Base-by-base conservation (phyloP, 225 moss, liverwort and hornwort species). In the Polytrichum commune region DNA sequence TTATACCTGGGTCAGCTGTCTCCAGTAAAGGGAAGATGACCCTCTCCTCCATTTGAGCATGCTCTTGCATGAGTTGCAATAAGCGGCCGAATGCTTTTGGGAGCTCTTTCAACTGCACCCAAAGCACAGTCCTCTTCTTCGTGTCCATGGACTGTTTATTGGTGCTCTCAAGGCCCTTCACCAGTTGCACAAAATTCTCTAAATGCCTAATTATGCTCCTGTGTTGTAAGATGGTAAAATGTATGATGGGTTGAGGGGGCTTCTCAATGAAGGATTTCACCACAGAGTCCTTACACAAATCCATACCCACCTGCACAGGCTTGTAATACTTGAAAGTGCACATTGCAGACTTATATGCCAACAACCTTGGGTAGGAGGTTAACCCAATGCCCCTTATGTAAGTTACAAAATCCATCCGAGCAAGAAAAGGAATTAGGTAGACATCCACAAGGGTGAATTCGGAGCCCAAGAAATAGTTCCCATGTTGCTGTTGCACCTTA, bases 11-110 rank as follows among this genome's bases (percentile, higher is more conserved):
- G 65, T 89, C 82, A 58, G 79, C 75, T 6, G 83, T 72, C 73
- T 97, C 96, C 8, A 97, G 82, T 0, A 84, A 88, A 19, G 96
- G 93, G 60, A 97, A 97, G 56, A 94, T 79, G 25, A 97, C 83
- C 71, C 92, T 78, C 71, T 97, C 96, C 76, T 97, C 96, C 96
- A 97, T 97, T 78, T 90, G 96, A 5, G 96, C 96, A 69, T 97
- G 96, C 72, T 97, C 96, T 79, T 85, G 93, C 88, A 97, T 76
- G 19, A 97, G 23, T 29, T 97, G 91, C 54, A 97, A 79, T 54
- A 97, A 75, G 22, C 79, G 82, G 22, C 85, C 91, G 54, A 92
- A 97, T 22, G 83, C 66, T 74, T 94, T 90, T 5, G 85, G 90
- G 4, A 97, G 79, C 65, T 85, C 91, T 67, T 78, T 92, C 69